phyloP scores from a whole-genome alignment of 2,329 filamentous ascomycete species.

The Xylariaceae sp. region DNA sequence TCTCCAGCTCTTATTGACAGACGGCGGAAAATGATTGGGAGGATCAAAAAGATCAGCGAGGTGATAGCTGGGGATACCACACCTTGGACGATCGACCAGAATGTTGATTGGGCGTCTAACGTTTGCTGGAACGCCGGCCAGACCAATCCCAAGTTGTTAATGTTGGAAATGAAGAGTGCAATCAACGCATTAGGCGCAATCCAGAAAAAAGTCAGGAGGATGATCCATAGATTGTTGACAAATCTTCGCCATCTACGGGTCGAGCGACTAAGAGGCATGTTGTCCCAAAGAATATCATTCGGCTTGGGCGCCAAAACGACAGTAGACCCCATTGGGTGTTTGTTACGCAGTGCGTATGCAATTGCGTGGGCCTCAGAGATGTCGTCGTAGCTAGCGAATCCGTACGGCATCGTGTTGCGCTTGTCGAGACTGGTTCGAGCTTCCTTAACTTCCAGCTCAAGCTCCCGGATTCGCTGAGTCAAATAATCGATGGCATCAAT shows the following conservation, averaged over 20 bases:
- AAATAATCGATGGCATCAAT: conserved; percentile 94
- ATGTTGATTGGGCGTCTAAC: conserved; percentile 57
- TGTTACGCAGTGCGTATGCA: conserved; percentile 75
- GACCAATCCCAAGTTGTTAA: conserved; percentile 73
- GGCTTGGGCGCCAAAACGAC: conserved; percentile 79
- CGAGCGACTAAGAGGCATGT: conserved; percentile 68
- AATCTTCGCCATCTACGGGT: conserved; percentile 69
- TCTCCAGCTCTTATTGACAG: conserved; percentile 82
- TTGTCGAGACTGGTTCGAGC: conserved; percentile 79
- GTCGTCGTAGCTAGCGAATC: conserved; percentile 88
- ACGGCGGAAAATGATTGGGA: conserved; percentile 88
- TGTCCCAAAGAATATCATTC: conserved; percentile 94
- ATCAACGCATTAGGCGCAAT: conserved; percentile 91
- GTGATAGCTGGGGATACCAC: conserved; percentile 83
- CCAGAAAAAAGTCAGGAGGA: conserved; percentile 77
- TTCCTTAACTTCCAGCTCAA: conserved; percentile 82
- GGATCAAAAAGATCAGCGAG: conserved; percentile 78
- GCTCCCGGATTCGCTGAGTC: conserved; percentile 74
- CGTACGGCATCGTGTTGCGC: conserved; percentile 83
- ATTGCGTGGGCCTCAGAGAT: conserved; percentile 86
- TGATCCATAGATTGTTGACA: conserved; percentile 80
- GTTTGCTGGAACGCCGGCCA: conserved; percentile 71
- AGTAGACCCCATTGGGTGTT: conserved; percentile 73
- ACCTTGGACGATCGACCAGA: conserved; percentile 90
- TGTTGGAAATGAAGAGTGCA: conserved; percentile 85